These are phyloP conservation scores for Phalaenopsis aphrodite DNA, from an alignment of 106 monocot genomes.

Conservation along the genomic window DNA sequence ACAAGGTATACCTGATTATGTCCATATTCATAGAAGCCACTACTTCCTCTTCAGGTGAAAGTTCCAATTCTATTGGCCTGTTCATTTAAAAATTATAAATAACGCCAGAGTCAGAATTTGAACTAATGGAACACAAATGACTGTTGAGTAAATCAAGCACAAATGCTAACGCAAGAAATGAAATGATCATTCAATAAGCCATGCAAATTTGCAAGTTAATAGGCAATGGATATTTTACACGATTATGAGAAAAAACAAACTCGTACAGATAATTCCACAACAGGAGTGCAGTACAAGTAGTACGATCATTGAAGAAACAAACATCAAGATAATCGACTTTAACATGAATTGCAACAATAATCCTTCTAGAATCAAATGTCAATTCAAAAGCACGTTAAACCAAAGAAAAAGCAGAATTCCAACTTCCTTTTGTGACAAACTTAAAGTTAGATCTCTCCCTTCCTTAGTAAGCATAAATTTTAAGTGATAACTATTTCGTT, in stretches of 20 bases:
- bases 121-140: neutral
- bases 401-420: neutral
- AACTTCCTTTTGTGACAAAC: neutral
- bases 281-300: neutral
- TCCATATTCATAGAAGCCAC: slow-evolving; percentile 74
- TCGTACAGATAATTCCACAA: neutral
- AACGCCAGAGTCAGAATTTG: neutral
- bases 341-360: neutral
- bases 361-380: neutral
- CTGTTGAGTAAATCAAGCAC: neutral
- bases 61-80: slow-evolving; percentile 87
- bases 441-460: neutral
- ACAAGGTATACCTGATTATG: slow-evolving; percentile 59
- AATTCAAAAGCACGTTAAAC: neutral
- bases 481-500: neutral
- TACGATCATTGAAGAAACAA: neutral
- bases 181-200: neutral
- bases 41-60: slow-evolving; percentile 96
- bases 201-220: no score
- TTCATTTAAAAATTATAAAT: slow-evolving; percentile 1
- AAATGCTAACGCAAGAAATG: neutral
- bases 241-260: neutral
- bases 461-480: neutral
- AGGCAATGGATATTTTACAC: neutral
- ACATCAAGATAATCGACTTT: neutral